Evolutionary conservation across 164 flowering plant genomes (phyloP), one percentile per base, ranked within the genome.

Genomic region (Amborella trichopoda): DNA sequence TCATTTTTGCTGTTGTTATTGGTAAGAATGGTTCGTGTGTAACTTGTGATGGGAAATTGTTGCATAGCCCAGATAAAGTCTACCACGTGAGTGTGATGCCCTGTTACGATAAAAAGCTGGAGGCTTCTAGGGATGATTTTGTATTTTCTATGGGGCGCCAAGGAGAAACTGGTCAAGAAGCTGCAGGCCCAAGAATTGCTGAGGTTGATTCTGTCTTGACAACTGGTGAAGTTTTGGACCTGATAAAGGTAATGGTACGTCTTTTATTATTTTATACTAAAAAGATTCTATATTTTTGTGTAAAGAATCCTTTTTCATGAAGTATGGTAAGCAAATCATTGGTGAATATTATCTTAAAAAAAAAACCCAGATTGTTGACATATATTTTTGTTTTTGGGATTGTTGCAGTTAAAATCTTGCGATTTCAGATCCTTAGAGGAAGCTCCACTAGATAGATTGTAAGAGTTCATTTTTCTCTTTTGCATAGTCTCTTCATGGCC

Each of bases 31-130:
- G n/a, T n/a, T n/a, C n/a, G n/a, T n/a, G n/a, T n/a, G n/a, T n/a
- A n/a, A n/a, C n/a, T n/a, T n/a, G n/a, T n/a, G n/a, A n/a, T n/a
- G n/a, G n/a, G n/a, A n/a, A n/a, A n/a, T n/a, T n/a, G n/a, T n/a
- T n/a, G n/a, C n/a, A 50, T 68, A 93, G 96, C 74, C 81, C 89
- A 26, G 89, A 77, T 4, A 71, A 93, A 26, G 59, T 85, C 48
- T 93, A 88, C 71, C 99, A 93, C 67, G 99, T 85, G 17, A 78
- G 84, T 16, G 80, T 93, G 50, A 93, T 93, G 96, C 96, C 96
- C 5, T 93, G 99, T 65, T 93, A 93, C 76, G 99, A 93, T 66
- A 93, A 88, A 63, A 93, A 93, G 69, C 95, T 93, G 47, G 99
- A 93, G 62, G 99, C 99, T 71, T 65, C 82, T 2, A 70, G 96